These are phyloP conservation scores for Podila horticola DNA, from an alignment of 192 early-diverging fungal genomes.

Conservation along the genomic window DNA sequence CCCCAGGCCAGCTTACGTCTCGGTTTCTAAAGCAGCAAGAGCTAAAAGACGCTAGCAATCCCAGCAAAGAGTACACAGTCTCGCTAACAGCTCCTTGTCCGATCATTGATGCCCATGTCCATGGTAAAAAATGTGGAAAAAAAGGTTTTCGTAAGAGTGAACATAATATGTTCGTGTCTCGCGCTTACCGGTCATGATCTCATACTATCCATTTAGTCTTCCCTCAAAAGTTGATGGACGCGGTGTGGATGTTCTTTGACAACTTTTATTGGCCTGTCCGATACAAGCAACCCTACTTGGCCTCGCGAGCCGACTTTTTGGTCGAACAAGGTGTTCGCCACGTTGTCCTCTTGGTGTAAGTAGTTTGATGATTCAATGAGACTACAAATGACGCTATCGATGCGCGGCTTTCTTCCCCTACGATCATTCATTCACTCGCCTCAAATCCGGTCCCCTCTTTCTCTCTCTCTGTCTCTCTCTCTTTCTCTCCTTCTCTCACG, in stretches of 20 bases:
- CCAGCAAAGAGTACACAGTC: conserved; percentile 16
- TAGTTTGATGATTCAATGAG: neutral
- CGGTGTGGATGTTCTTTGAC: conserved; percentile 53
- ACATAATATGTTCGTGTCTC: neutral
- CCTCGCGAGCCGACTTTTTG: conserved; percentile 43
- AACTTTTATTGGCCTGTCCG: conserved; percentile 52
- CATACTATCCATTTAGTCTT: conserved; percentile 22
- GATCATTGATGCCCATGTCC: conserved; percentile 54
- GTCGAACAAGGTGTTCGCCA: conserved; percentile 46
- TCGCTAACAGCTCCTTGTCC: conserved; percentile 28
- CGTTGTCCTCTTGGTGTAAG: conserved; percentile 50
- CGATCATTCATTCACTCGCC: too few species aligned
- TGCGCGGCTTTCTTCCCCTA: neutral
- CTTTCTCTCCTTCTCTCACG: neutral
- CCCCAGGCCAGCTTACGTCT: conserved; percentile 12
- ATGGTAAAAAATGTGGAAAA: conserved; percentile 17
- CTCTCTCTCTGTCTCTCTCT: neutral
- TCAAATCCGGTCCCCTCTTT: too few species aligned
- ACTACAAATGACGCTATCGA: neutral
- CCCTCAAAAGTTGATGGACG: conserved; percentile 52
- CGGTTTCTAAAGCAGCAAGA: conserved; percentile 21
- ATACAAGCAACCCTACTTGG: conserved; percentile 44
- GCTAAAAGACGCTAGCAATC: neutral
- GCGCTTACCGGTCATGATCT: neutral
- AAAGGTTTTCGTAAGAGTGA: too few species aligned